Evolutionary conservation across 2,329 filamentous ascomycete genomes (phyloP).

Genomic region (Colletotrichum nymphaeae): DNA sequence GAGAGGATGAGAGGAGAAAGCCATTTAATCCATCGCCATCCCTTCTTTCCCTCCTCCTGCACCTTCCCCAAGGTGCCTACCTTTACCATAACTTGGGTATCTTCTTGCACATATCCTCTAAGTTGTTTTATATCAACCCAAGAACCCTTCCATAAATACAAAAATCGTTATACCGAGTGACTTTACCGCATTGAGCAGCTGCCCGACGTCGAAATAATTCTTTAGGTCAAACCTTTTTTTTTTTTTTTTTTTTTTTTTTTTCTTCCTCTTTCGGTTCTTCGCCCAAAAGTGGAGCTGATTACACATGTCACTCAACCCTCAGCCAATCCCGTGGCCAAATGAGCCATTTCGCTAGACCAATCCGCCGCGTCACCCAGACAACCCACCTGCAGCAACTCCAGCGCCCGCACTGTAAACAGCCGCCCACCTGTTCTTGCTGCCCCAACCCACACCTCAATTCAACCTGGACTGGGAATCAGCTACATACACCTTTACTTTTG

Average conservation of each 20-base stretch:
- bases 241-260: neutral
- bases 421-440: neutral
- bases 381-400: slow-evolving; percentile 15
- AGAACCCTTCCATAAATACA: too few species aligned
- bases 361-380: slow-evolving; percentile 28
- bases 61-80: neutral
- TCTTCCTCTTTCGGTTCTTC: neutral
- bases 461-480: slow-evolving; percentile 1
- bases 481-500: slow-evolving; percentile 8
- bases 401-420: slow-evolving; percentile 30
- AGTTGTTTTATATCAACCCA: too few species aligned
- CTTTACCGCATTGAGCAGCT: slow-evolving; percentile 15
- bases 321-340: slow-evolving; percentile 18
- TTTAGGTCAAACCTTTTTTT: neutral
- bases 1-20: neutral
- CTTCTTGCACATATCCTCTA: too few species aligned
- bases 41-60: neutral
- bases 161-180: slow-evolving; percentile 10
- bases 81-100: too few species aligned
- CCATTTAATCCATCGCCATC: neutral
- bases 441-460: neutral
- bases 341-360: slow-evolving; percentile 32
- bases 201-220: neutral
- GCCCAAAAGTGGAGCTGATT: slow-evolving; percentile 25
- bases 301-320: slow-evolving; percentile 13